Evolutionary conservation across 495 filamentous ascomycete species (phyloP).

Genomic region (Xylaria sp.): DNA sequence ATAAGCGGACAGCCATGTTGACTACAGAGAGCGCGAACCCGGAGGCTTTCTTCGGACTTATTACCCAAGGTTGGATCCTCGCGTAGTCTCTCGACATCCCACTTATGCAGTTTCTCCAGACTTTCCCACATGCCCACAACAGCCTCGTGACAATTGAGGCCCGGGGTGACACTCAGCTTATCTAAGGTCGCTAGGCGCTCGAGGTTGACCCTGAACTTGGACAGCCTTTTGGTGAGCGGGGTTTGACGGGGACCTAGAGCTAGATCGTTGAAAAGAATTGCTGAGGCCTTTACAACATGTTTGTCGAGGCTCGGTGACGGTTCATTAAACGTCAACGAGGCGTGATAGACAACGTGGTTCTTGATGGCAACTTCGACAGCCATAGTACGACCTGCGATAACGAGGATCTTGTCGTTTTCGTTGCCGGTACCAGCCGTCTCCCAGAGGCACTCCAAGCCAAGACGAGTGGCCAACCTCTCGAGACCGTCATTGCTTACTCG

Average conservation of each 20-base stretch:
- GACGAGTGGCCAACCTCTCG: constrained; percentile 73
- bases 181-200: constrained; percentile 80
- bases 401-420: constrained; percentile 60
- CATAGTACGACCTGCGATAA: constrained; percentile 72
- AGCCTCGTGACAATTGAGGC: constrained; percentile 87
- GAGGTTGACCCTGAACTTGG: constrained; percentile 79
- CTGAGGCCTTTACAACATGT: constrained; percentile 55
- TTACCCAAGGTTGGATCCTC: constrained; percentile 53
- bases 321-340: constrained; percentile 54
- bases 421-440: constrained; percentile 59
- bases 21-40: constrained; percentile 64
- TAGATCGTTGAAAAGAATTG: constrained; percentile 63
- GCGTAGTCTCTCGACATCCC: constrained; percentile 69
- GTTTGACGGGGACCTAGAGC: constrained; percentile 52
- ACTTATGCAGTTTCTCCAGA: constrained; percentile 66
- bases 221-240: constrained; percentile 66
- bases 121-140: constrained; percentile 79
- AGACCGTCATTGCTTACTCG: constrained; percentile 82
- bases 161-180: constrained; percentile 72
- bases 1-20: constrained; percentile 79
- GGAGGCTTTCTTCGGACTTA: constrained; percentile 59
- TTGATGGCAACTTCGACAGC: constrained; percentile 61
- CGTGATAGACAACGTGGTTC: constrained; percentile 57
- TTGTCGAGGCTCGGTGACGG: constrained; percentile 55
- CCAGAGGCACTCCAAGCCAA: constrained; percentile 76